Evolutionary conservation across 441 rosid genomes (phyloP).

Genomic region (Rhodomyrtus psidioides): DNA sequence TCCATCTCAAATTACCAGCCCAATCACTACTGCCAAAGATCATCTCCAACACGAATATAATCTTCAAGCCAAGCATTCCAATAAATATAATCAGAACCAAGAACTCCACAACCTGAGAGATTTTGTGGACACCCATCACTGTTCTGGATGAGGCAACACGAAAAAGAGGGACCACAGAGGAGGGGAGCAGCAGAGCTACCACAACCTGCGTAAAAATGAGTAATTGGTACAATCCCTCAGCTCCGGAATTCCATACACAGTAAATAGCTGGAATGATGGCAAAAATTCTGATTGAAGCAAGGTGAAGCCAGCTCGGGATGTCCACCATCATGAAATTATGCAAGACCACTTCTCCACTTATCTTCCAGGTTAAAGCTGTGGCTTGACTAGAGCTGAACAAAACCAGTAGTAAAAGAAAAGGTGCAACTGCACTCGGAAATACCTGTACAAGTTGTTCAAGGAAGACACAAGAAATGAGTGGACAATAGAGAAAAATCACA

Average conservation of each 20-base stretch:
- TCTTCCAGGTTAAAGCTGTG: slow-evolving; percentile 70
- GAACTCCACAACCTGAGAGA: slow-evolving; percentile 72
- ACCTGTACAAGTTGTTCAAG: slow-evolving; percentile 33
- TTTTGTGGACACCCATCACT: slow-evolving; percentile 80
- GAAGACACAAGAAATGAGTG: not conserved
- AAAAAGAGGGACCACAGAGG: slow-evolving; percentile 87
- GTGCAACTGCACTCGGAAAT: slow-evolving; percentile 57
- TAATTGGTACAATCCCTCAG: slow-evolving; percentile 88
- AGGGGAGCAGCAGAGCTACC: slow-evolving; percentile 81
- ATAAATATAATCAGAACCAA: slow-evolving; percentile 45
- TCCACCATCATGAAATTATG: slow-evolving; percentile 68
- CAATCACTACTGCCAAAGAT: slow-evolving; percentile 89
- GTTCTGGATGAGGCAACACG: slow-evolving; percentile 84
- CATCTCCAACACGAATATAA: slow-evolving; percentile 81
- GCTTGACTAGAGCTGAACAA: slow-evolving; percentile 70
- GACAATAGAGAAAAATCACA: not conserved
- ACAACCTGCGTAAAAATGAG: slow-evolving; percentile 78
- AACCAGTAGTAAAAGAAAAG: slow-evolving; percentile 47
- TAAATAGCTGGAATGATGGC: slow-evolving; percentile 78
- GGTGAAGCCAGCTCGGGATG: slow-evolving; percentile 91
- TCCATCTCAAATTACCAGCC: slow-evolving; percentile 83
- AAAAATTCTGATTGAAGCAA: slow-evolving; percentile 67
- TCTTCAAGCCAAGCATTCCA: slow-evolving; percentile 74
- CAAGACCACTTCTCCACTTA: slow-evolving; percentile 65
- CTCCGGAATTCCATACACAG: slow-evolving; percentile 86